Conservation (phyloP, 768 basidiomycete genomes). For the Mycena metata region DNA sequence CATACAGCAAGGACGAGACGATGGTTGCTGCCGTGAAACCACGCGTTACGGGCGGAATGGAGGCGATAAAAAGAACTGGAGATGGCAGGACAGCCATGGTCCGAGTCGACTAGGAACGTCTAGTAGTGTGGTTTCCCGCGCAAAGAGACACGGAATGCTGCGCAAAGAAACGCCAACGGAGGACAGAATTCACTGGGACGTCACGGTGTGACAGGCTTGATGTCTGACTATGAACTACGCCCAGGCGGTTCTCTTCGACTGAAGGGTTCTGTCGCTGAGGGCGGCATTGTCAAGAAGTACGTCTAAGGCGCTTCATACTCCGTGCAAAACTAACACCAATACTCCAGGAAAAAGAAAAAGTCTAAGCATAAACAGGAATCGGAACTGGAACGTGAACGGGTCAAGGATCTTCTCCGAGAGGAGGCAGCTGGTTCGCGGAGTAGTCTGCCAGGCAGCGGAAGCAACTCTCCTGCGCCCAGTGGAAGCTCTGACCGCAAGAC, state of each 20-base stretch:
- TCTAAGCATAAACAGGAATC: conserved; percentile 70
- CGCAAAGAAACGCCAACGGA: not conserved
- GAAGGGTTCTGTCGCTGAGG: conserved; percentile 85
- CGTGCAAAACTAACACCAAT: conserved; percentile 10
- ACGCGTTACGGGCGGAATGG: conserved; percentile 86
- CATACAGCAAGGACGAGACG: conserved; percentile 69
- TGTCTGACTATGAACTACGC: conserved; percentile 89
- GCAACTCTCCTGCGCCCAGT: conserved; percentile 71
- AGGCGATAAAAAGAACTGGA: conserved; percentile 75
- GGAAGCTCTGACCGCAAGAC: conserved; percentile 75
- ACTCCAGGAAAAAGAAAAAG: conserved; percentile 89
- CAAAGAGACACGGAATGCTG: not conserved
- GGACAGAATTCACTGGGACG: conserved; percentile 2
- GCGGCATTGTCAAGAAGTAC: conserved; percentile 88
- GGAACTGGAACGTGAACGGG: conserved; percentile 60
- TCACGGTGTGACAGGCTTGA: conserved; percentile 47
- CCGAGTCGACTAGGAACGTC: conserved; percentile 11
- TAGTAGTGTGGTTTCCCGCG: conserved; percentile 42
- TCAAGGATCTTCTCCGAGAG: conserved; percentile 66
- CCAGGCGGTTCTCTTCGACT: conserved; percentile 92
- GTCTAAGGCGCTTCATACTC: conserved; percentile 40
- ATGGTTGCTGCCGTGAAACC: conserved; percentile 74
- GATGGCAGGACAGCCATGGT: conserved; percentile 84
- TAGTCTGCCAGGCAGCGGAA: conserved; percentile 67
- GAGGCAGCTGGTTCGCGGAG: conserved; percentile 57